Base-by-base conservation (phyloP, 2,329 filamentous ascomycete genomes). In the Pseudocercospora fijiensis region DNA sequence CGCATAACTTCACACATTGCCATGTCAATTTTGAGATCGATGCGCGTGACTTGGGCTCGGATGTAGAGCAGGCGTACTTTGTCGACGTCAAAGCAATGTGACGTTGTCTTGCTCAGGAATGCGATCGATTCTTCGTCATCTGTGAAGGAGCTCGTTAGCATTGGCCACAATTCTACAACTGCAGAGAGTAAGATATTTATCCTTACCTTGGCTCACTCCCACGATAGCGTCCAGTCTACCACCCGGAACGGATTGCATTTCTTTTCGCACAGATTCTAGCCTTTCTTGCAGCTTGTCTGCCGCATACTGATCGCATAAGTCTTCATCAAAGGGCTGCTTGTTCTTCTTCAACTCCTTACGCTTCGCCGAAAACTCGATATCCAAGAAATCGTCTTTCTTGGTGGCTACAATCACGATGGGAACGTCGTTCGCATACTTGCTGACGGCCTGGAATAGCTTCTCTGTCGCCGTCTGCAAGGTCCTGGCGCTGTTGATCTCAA, bases 1-100 rank as follows among this genome's bases (percentile, higher is more conserved):
- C 72, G 68, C 70, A 74, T 74, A 49, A 72, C 70, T 68, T 76
- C 73, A 67, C 66, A 70, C 43, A 76, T 65, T 26, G 75, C 75
- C 53, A 74, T 65, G 62, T 76, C 73, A 67, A 76, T 70, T 64
- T 76, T 76, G 57, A 76, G 72, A 62, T 75, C 73, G 61, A 75
- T 74, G 60, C 71, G 69, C 6, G 72, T 70, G 30, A 75, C 72
- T 66, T 76, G 74, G n/a, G 74, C 73, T 26, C 72, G 71, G 28
- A 76, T 71, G 63, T 73, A 75, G 66, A 75, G 71, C 52, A 75
- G 61, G 67, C 73, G 72, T 56, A 76, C 72, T 68, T 72, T 73
- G 56, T 76, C 74, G 59, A 73, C 69, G 56, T 70, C 69, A 58
- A 76, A 74, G 62, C 71, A 70, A 45, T 71, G 71, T 18, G 74